Evolutionary conservation across 495 filamentous ascomycete species (phyloP), one percentile per base, ranked within the genome.

Genomic region (Neurospora sp.): DNA sequence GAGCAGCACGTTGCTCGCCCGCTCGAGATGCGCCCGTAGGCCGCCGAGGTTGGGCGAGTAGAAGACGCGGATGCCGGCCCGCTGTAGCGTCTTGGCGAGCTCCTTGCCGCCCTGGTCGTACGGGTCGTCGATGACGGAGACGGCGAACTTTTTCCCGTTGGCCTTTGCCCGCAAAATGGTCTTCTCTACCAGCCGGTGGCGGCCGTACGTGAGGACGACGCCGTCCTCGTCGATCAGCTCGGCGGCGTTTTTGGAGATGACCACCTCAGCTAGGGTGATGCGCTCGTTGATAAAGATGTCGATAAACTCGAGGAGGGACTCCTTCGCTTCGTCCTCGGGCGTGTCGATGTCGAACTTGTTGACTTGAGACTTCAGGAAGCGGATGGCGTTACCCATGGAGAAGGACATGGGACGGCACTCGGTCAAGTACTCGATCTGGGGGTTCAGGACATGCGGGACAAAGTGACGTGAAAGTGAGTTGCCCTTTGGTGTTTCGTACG

Each of bases 351-450:
- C 94, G 73, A 97, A 89, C 68, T 90, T 91, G 70, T 91, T 89
- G 81, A 99, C 94, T 78, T 91, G 88, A 39, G 96, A 86, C 83
- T 99, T 99, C 22, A 99, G 86, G 83, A 94, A 93, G 44, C 96
- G 89, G 80, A 99, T 97, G 22, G 94, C 93, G 81, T 98, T 98
- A 72, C 96, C 94, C 89, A 97, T 95, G 53, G 91, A 92, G 80
- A 96, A 93, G 69, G 92, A 94, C 81, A 98, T 91, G 12, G 96
- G 94, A 7, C 96, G 91, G 78, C 94, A 97, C 72, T 94, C 93
- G 59, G 91, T 92, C 39, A 99, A 89, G 78, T 95, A 97, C 73
- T 94, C 93, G 74, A 99, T 97, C 82, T 99, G 96, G 72, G 94
- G 92, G 72, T 93, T 96, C 72, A 99, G 87, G 75, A 91, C 89